Evolutionary conservation across 2,329 filamentous ascomycete genomes (phyloP).

Genomic region (Botryotinia calthae): DNA sequence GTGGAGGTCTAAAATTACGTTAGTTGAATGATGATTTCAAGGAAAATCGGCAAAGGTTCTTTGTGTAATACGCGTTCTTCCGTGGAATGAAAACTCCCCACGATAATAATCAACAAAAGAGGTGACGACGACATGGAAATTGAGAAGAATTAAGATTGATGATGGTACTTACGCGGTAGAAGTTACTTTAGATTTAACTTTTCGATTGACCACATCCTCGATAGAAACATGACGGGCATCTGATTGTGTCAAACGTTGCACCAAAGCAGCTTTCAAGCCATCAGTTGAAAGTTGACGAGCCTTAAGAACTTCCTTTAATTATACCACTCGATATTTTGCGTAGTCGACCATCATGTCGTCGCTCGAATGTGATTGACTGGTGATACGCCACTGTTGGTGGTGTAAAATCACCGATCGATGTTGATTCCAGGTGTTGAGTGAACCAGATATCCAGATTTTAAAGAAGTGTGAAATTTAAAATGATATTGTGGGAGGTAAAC

Average conservation of each 20-base stretch:
- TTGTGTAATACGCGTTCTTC: background rate
- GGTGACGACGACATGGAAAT: background rate
- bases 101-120: background rate
- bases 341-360: conserved; percentile 7
- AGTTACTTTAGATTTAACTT: no score
- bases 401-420: background rate
- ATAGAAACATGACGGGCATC: background rate
- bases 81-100: background rate
- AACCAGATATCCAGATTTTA: background rate
- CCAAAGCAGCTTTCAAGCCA: background rate
- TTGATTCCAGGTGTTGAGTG: background rate
- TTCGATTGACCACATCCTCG: background rate
- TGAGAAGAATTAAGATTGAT: background rate
- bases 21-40: background rate
- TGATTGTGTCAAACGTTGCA: conserved; percentile 3
- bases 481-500: background rate
- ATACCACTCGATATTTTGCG: background rate
- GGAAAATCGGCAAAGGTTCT: fast-evolving
- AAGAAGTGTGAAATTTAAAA: background rate
- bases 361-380: background rate
- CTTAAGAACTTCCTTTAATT: conserved; percentile 4
- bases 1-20: background rate
- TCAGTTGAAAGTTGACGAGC: background rate
- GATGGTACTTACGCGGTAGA: background rate
- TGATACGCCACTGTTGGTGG: background rate